Conservation (phyloP, 495 filamentous ascomycete species). For the Oleoguttula mirabilis region DNA sequence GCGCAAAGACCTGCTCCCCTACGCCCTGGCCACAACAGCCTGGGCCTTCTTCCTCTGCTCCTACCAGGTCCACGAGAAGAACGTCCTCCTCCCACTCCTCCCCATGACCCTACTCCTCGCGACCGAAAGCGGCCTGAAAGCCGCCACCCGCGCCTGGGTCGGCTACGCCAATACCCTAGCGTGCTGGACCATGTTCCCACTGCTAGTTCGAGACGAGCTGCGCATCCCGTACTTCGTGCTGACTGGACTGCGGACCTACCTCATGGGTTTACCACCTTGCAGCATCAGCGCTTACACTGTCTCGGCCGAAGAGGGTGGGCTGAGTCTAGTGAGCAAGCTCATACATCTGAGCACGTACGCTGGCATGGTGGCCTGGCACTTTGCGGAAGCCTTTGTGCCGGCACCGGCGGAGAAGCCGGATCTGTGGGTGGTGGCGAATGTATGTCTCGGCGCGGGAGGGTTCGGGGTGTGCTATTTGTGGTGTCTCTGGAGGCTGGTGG, state of each 20-base stretch:
- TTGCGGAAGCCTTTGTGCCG: slow-evolving; percentile 51
- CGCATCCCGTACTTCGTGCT: slow-evolving; percentile 74
- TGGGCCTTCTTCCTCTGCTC: slow-evolving; percentile 98
- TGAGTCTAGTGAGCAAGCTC: slow-evolving; percentile 45
- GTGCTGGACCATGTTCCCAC: slow-evolving; percentile 86
- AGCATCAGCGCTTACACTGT: slow-evolving; percentile 50
- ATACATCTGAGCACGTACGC: slow-evolving; percentile 66
- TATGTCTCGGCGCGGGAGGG: slow-evolving; percentile 68
- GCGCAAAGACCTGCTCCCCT: slow-evolving; percentile 59
- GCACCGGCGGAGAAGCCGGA: slow-evolving; percentile 72
- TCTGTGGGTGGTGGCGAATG: slow-evolving; percentile 85
- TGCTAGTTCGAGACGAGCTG: slow-evolving; percentile 74
- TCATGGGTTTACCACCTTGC: slow-evolving; percentile 73
- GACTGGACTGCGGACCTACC: slow-evolving; percentile 75
- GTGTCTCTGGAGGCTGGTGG: slow-evolving; percentile 63
- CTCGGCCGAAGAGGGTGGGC: slow-evolving; percentile 16
- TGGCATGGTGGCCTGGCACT: slow-evolving; percentile 67
- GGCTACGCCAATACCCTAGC: slow-evolving; percentile 86
- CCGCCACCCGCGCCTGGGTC: slow-evolving; percentile 72
- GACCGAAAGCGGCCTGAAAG: slow-evolving; percentile 59
- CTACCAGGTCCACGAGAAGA: slow-evolving; percentile 98
- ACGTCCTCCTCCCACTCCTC: slow-evolving; percentile 76
- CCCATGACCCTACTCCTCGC: slow-evolving; percentile 83
- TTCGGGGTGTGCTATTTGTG: slow-evolving; percentile 83
- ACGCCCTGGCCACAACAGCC: slow-evolving; percentile 64